Conservation (phyloP, 2,329 filamentous ascomycete species). For the Stenocarpella maydis region DNA sequence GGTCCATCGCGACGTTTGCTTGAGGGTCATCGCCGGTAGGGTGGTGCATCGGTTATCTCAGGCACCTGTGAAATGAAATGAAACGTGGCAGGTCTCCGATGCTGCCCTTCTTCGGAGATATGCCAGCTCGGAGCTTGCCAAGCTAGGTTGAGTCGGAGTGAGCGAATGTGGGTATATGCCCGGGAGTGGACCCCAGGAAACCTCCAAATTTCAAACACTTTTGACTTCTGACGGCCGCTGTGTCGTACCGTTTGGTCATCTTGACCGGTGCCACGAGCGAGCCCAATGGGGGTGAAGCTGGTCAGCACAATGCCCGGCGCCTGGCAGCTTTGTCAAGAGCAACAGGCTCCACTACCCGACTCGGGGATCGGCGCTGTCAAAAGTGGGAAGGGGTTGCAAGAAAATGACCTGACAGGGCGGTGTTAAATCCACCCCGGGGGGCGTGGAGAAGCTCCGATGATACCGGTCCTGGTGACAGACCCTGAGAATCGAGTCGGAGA, state of each 20-base stretch:
- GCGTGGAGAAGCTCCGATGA: neutral
- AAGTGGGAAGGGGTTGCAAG: constrained; percentile 1
- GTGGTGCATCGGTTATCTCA: neutral
- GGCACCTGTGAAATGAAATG: neutral
- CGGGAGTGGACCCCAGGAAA: neutral
- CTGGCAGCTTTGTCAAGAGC: neutral
- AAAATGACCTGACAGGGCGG: neutral
- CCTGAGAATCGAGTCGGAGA: constrained; percentile 22
- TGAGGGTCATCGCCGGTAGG: neutral
- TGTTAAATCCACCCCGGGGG: neutral
- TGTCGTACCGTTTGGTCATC: no score
- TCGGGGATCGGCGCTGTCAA: constrained; percentile 20
- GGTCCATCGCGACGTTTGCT: neutral
- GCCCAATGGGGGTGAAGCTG: neutral
- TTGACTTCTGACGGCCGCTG: no score
- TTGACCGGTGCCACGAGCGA: neutral
- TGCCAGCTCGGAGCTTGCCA: neutral
- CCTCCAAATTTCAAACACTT: neutral
- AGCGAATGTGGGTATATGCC: neutral
- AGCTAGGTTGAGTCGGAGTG: neutral
- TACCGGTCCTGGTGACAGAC: neutral
- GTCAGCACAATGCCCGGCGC: no score
- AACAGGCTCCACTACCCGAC: neutral
- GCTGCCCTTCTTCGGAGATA: neutral
- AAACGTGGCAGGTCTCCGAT: neutral